phyloP scores from a whole-genome alignment of 108 stramenopile genomes.

The Skeletonema potamos region DNA sequence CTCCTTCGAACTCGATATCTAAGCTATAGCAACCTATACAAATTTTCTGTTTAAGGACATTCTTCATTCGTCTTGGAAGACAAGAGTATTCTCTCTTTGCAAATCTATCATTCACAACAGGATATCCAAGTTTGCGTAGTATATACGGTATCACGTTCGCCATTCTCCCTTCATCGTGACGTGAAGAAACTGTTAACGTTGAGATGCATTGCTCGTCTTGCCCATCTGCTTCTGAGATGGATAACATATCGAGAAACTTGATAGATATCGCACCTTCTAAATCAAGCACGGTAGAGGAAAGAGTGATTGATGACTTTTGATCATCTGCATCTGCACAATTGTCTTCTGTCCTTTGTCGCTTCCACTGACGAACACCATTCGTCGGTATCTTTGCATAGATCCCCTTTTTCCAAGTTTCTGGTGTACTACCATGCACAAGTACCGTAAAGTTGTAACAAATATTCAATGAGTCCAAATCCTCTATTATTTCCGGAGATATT shows the following conservation, averaged over 20 bases:
- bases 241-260: constrained; percentile 1
- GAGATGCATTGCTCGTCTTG: constrained; percentile 1
- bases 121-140: constrained; percentile 55
- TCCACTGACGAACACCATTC: constrained; percentile 20
- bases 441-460: constrained; percentile 42
- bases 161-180: constrained; percentile 27
- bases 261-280: constrained; percentile 16
- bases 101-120: constrained; percentile 68
- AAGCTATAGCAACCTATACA: constrained; percentile 57
- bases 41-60: constrained; percentile 62
- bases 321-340: not conserved
- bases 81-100: constrained; percentile 46
- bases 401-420: constrained; percentile 46
- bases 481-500: not conserved
- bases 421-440: constrained; percentile 50
- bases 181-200: constrained; percentile 22
- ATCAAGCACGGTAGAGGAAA: constrained; percentile 12
- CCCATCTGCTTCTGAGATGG: not conserved
- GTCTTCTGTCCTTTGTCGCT: constrained; percentile 38
- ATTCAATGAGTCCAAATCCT: not conserved
- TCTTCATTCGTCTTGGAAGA: constrained; percentile 58
- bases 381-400: constrained; percentile 17
- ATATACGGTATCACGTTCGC: constrained; percentile 42
- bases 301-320: not conserved
- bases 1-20: constrained; percentile 16